Conservation (phyloP, 768 basidiomycete species). For the Rhodocollybia butyracea region DNA sequence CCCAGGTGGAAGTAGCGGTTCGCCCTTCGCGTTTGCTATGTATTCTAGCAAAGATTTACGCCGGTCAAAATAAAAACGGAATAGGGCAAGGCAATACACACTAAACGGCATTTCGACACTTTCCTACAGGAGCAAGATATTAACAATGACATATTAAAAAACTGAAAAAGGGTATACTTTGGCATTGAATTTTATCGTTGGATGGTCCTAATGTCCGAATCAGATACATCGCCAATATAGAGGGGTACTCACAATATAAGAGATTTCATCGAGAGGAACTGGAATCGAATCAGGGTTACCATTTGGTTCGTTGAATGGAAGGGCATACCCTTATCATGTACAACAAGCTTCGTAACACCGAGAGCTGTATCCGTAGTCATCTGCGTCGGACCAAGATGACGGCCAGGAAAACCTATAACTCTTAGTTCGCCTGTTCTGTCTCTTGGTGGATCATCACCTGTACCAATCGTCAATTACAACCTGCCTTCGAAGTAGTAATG, state of each 20-base stretch:
- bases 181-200: constrained; percentile 83
- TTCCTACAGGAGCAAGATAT: constrained; percentile 38
- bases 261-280: constrained; percentile 70
- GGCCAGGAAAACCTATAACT: constrained; percentile 77
- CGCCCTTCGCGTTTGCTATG: constrained; percentile 42
- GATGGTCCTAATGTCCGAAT: constrained; percentile 63
- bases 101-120: constrained; percentile 98
- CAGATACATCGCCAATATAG: not conserved
- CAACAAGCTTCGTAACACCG: constrained; percentile 83
- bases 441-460: constrained; percentile 93
- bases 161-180: constrained; percentile 25
- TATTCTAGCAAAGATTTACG: constrained; percentile 33
- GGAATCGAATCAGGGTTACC: not conserved
- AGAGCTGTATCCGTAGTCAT: constrained; percentile 99
- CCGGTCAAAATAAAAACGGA: not conserved
- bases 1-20: constrained; percentile 82
- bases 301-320: not conserved
- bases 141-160: not conserved
- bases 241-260: constrained; percentile 54
- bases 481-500: not conserved
- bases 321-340: constrained; percentile 60
- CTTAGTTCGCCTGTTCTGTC: constrained; percentile 91
- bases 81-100: constrained; percentile 33
- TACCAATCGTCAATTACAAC: not conserved
- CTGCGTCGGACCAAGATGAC: constrained; percentile 84